These are phyloP conservation scores for Pharus latifolius DNA, from an alignment of 176 grass and related monocot genomes.

Conservation along the genomic window DNA sequence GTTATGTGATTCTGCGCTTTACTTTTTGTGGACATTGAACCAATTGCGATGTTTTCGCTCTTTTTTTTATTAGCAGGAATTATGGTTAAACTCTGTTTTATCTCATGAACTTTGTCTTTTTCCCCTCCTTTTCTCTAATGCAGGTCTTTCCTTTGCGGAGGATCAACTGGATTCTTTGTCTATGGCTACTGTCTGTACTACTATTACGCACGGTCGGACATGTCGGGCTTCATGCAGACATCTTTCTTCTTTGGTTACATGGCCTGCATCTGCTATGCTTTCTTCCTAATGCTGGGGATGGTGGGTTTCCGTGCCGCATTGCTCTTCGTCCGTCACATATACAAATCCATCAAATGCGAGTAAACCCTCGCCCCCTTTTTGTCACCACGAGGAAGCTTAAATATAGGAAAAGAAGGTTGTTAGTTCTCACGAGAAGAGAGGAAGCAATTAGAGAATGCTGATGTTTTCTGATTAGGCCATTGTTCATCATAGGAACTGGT, in stretches of 20 bases:
- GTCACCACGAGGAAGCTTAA: conserved; percentile 23
- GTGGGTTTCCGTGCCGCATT: conserved; percentile 81
- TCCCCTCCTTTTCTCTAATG: not conserved
- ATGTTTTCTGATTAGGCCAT: conserved; percentile 56
- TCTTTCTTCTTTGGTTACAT: conserved; percentile 99
- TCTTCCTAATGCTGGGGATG: conserved; percentile 93
- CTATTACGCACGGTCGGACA: conserved; percentile 85
- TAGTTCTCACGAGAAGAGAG: conserved; percentile 39
- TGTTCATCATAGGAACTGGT: conserved; percentile 66
- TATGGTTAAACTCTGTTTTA: not conserved
- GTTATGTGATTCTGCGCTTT: too few relatives aligned
- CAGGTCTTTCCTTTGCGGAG: conserved; percentile 89
- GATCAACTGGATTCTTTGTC: conserved; percentile 86
- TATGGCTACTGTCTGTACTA: conserved; percentile 97
- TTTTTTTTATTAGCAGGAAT: not conserved
- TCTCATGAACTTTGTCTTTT: not conserved
- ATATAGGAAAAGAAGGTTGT: conserved; percentile 54
- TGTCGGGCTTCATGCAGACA: conserved; percentile 98
- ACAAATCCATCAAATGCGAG: conserved; percentile 97
- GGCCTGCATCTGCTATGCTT: conserved; percentile 97
- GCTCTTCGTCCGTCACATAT: conserved; percentile 97
- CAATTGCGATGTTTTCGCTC: too few relatives aligned
- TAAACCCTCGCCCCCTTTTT: conserved; percentile 36
- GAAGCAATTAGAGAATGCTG: conserved; percentile 40
- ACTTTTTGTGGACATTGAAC: too few relatives aligned